Percentiles rank a stretch among this genome's conserved stretches.
Evolutionary conservation across 768 basidiomycete genomes (phyloP).

Genomic region (Lactarius tabidus): DNA sequence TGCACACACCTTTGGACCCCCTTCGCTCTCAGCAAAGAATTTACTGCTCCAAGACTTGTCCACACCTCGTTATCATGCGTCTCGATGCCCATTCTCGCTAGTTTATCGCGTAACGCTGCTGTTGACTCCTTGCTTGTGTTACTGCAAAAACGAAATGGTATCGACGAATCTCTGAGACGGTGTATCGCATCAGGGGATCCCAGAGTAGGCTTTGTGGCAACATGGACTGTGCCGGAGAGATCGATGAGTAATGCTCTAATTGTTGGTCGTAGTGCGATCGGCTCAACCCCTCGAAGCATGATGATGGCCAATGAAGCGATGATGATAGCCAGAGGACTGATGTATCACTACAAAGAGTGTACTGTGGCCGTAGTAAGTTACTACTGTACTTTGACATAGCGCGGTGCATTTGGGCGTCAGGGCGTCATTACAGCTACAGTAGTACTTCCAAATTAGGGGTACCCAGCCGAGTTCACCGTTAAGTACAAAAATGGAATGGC

Average conservation of each 20-base stretch:
- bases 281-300: constrained; percentile 1
- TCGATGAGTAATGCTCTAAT: constrained; percentile 58
- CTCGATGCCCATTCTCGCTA: constrained; percentile 49
- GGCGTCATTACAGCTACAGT: too few species aligned
- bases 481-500: too few species aligned
- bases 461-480: too few species aligned
- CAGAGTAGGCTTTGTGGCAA: constrained; percentile 47
- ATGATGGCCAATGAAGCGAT: not conserved
- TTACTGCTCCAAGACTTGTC: constrained; percentile 62
- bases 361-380: too few species aligned
- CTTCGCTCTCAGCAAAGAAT: constrained; percentile 39
- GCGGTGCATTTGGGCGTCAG: not conserved
- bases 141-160: constrained; percentile 56
- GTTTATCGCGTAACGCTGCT: constrained; percentile 37
- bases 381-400: too few species aligned
- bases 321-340: not conserved
- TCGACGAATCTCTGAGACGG: constrained; percentile 30
- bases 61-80: constrained; percentile 45
- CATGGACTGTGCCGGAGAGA: constrained; percentile 62
- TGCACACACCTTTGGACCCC: constrained; percentile 39
- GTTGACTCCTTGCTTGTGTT: constrained; percentile 68
- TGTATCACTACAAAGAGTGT: not conserved
- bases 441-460: too few species aligned
- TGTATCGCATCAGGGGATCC: constrained; percentile 45
- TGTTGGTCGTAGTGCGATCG: constrained; percentile 31